Evolutionary conservation across 73 alveolate species (phyloP), one percentile per base, ranked within the genome.

Genomic region (Paramecium primaurelia): DNA sequence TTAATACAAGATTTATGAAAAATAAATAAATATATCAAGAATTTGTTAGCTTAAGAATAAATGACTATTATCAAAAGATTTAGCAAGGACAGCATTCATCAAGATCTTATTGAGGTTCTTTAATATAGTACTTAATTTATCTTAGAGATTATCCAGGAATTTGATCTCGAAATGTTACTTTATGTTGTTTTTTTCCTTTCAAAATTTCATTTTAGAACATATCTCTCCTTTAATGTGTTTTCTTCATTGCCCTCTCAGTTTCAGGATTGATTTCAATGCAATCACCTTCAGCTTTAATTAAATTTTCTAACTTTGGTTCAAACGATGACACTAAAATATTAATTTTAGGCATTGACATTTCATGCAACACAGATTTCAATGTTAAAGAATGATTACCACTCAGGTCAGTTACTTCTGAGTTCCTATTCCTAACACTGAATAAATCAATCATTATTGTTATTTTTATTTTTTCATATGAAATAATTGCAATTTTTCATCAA

Each of bases 41-140:
- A 54, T 54, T 54, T n/a, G 28, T 18, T 54, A 16, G 11, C 16
- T 18, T 18, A 54, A 25, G 22, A 54, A 16, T 26, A 16, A 54
- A 54, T 18, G 25, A 18, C 69, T 64, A 64, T 64, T 28, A 64
- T 64, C 84, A 64, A 34, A 64, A 64, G 84, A 26, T 64, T 28
- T 34, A 3, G 12, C 84, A 64, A 28, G 84, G 84, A 32, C 84
- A 64, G 84, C 84, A 64, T 64, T 64, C 84, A 64, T 64, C 84
- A 64, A 14, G 51, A 28, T 64, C 45, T 64, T 28, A 34, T 64
- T 59, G 44, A 59, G 84, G 47, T 28, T 64, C 84, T 26, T 64
- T 64, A 64, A 6, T 18, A 64, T 64, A 64, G 47, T 64, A 64
- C 47, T 64, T 64, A 34, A 64, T 34, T 32, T 28, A 26, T 6